phyloP scores from a whole-genome alignment of 2,329 filamentous ascomycete genomes.

The Spiromastix sp. region DNA sequence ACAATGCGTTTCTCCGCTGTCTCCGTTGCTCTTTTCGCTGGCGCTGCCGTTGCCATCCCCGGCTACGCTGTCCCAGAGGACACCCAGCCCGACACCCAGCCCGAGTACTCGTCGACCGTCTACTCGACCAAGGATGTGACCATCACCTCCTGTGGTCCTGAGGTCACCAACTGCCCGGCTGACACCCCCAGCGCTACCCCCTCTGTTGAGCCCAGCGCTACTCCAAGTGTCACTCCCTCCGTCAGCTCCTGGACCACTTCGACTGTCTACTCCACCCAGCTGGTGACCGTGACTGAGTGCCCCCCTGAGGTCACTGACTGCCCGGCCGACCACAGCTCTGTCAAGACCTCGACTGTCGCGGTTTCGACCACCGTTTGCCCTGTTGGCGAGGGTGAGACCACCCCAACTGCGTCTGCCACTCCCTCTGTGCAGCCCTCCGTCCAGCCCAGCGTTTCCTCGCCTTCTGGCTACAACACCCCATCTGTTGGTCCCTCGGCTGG shows the following conservation, averaged over 20 bases:
- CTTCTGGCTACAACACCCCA: constrained; percentile 3
- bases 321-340: constrained; percentile 5
- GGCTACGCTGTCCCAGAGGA: constrained; percentile 11
- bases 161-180: constrained; percentile 48
- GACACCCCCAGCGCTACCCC: constrained; percentile 11
- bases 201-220: constrained; percentile 8
- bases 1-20: constrained; percentile 36
- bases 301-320: constrained; percentile 38
- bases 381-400: not conserved
- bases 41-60: constrained; percentile 29
- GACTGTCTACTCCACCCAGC: constrained; percentile 47
- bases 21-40: constrained; percentile 31
- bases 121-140: constrained; percentile 51
- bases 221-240: constrained; percentile 16
- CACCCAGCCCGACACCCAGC: not conserved
- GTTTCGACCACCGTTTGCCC: not conserved
- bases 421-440: not conserved
- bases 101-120: constrained; percentile 32
- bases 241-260: constrained; percentile 9
- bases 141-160: constrained; percentile 51
- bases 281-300: constrained; percentile 54
- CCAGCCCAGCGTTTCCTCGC: constrained; percentile 2
- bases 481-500: not conserved
- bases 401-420: not conserved
- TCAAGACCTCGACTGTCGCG: constrained; percentile 4